Conservation (phyloP, 1,284 basidiomycete genomes). For the Sporisorium iseilematis-ciliati region DNA sequence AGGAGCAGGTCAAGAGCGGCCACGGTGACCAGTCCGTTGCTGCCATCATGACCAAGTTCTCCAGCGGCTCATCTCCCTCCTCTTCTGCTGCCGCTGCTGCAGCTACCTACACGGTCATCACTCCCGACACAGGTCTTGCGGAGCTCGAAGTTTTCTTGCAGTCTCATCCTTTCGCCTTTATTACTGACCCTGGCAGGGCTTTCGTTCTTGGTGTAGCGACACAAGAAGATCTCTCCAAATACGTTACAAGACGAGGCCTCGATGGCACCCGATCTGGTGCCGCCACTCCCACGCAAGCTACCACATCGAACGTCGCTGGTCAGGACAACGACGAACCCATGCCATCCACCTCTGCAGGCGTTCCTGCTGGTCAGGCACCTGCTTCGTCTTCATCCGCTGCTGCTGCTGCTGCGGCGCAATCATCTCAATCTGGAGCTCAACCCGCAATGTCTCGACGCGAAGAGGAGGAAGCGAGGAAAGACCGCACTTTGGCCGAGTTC, state of each 20-base stretch:
- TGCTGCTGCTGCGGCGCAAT: conserved; percentile 32
- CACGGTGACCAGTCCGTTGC: conserved; percentile 43
- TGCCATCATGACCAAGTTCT: conserved; percentile 58
- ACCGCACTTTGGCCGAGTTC: conserved; percentile 91
- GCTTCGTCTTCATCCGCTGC: conserved; percentile 27
- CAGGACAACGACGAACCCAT: conserved; percentile 41
- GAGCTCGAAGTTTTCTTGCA: conserved; percentile 65
- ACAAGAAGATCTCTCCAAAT: conserved; percentile 61
- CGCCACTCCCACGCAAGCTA: conserved; percentile 43
- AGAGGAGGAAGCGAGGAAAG: conserved; percentile 80
- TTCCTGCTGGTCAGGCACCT: conserved; percentile 15
- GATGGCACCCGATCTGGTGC: conserved; percentile 43
- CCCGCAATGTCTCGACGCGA: conserved; percentile 68
- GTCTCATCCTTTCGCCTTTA: conserved; percentile 63
- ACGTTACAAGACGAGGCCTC: conserved; percentile 56
- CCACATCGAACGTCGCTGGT: conserved; percentile 10
- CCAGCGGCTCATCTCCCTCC: conserved; percentile 27
- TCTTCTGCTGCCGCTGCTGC: conserved; percentile 24
- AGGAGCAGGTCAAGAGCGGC: conserved; percentile 45
- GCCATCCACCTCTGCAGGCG: conserved; percentile 31
- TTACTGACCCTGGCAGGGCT: conserved; percentile 61
- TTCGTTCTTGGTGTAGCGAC: conserved; percentile 64
- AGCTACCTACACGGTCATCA: conserved; percentile 60
- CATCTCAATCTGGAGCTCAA: conserved; percentile 35
- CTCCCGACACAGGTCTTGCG: conserved; percentile 63